Conservation (phyloP, 495 filamentous ascomycete species). For the Haplographium delicatum region DNA sequence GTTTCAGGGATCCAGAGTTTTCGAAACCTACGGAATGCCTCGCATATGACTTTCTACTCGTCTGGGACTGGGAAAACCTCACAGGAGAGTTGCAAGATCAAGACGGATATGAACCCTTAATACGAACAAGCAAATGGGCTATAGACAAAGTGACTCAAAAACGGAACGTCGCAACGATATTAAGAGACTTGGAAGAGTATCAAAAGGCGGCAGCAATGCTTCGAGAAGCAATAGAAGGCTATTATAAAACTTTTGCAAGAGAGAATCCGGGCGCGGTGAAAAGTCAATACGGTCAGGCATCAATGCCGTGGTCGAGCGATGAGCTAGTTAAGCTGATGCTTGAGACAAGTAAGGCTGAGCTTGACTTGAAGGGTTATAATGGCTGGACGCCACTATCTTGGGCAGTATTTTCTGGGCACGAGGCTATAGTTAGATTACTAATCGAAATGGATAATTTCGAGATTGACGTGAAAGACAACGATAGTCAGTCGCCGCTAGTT, state of each 20-base stretch:
- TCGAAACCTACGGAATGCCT: constrained; percentile 13
- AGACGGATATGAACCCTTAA: constrained; percentile 5
- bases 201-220: constrained; percentile 20
- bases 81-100: constrained; percentile 6
- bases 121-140: constrained; percentile 4
- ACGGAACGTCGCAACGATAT: constrained; percentile 15
- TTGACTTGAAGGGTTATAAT: no score
- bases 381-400: no score
- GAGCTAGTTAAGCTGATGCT: no score
- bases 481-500: no score
- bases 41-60: constrained; percentile 20
- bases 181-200: constrained; percentile 18
- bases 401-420: no score
- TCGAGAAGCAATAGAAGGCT: constrained; percentile 15
- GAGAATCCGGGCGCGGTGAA: no score
- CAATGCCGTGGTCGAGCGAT: no score
- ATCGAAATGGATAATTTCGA: no score
- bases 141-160: constrained; percentile 14
- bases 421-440: no score
- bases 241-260: not conserved
- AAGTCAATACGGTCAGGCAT: no score
- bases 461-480: no score
- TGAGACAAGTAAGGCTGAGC: no score
- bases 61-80: constrained; percentile 21
- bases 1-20: constrained; percentile 1